phyloP scores from a whole-genome alignment of 1,139 yeast genomes.

The Suhomyces bribrorum region DNA sequence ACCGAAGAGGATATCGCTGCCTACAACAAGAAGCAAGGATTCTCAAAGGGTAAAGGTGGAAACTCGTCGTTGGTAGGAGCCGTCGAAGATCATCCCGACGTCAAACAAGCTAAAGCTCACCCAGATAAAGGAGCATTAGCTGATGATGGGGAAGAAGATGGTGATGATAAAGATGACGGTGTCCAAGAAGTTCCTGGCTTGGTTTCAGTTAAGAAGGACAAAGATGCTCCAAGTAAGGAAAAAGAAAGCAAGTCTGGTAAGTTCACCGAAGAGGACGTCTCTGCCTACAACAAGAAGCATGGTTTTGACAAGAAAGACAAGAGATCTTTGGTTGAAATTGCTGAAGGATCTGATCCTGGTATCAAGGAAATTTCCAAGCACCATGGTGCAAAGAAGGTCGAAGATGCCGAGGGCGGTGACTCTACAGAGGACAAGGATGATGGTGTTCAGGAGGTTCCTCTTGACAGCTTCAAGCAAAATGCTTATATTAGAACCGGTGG shows the following conservation, averaged over 20 bases:
- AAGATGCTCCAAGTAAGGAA: slow-evolving; percentile 11
- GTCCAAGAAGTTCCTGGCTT: slow-evolving; percentile 15
- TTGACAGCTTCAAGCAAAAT: slow-evolving; percentile 13
- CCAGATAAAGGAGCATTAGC: slow-evolving; percentile 6
- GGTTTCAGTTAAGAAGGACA: slow-evolving; percentile 6
- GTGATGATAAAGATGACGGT: slow-evolving; percentile 4
- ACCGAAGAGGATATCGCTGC: slow-evolving; percentile 27
- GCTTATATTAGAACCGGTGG: slow-evolving; percentile 20
- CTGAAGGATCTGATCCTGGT: slow-evolving; percentile 26
- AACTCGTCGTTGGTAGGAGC: slow-evolving; percentile 23
- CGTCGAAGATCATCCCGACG: slow-evolving; percentile 25
- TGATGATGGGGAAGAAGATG: slow-evolving; percentile 1
- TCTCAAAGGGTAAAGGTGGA: slow-evolving; percentile 16
- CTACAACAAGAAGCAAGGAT: slow-evolving; percentile 33
- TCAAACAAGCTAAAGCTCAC: slow-evolving; percentile 21
- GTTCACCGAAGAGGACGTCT: slow-evolving; percentile 25
- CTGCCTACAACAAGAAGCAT: slow-evolving; percentile 30
- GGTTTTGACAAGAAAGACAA: slow-evolving; percentile 25
- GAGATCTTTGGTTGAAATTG: slow-evolving; percentile 32
- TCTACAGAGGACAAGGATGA: too few relatives aligned
- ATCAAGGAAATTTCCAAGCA: slow-evolving; percentile 22
- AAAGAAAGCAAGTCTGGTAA: slow-evolving; percentile 6
- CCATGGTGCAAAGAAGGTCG: slow-evolving; percentile 13
- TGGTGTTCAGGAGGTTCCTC: slow-evolving; percentile 19
- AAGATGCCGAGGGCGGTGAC: too few relatives aligned